A percentile compares a stretch with the other conserved stretches of the same genome.
These are phyloP conservation scores for Reticulascus tulasneorum DNA, from an alignment of 2,329 filamentous ascomycete genomes.

Conservation along the genomic window DNA sequence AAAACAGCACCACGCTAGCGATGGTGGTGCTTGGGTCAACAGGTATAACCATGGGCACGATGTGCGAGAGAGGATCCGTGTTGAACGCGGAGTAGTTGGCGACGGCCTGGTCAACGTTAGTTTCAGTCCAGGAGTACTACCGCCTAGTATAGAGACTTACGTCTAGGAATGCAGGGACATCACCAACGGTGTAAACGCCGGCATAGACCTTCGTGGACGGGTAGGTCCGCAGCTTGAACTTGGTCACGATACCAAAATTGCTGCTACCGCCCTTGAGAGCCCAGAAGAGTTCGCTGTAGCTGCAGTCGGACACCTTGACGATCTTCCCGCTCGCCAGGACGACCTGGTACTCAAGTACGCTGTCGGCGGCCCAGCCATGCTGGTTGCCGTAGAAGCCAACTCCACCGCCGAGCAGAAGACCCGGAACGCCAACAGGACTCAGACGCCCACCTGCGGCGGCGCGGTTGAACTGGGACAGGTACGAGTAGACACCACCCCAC, in stretches of 20 bases:
- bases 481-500: constrained; percentile 25
- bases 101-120: constrained; percentile 10
- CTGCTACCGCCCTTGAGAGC: constrained; percentile 28
- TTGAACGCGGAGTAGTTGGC: constrained; percentile 19
- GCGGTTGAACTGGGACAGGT: constrained; percentile 18
- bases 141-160: background rate
- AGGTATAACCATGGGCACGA: constrained; percentile 17
- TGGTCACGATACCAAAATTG: constrained; percentile 10
- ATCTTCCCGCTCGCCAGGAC: constrained; percentile 36
- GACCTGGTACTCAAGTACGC: constrained; percentile 33
- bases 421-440: constrained; percentile 23
- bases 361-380: constrained; percentile 23
- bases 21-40: constrained; percentile 18
- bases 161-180: constrained; percentile 16
- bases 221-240: too few relatives aligned
- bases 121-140: background rate
- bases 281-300: constrained; percentile 30
- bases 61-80: constrained; percentile 17
- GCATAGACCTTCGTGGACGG: constrained; percentile 13
- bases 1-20: constrained; percentile 32
- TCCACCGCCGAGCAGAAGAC: constrained; percentile 26
- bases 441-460: constrained; percentile 22
- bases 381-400: constrained; percentile 26
- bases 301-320: constrained; percentile 28
- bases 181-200: constrained; percentile 17